phyloP scores from a whole-genome alignment of 257 asterid species.

The Solanum chilense region DNA sequence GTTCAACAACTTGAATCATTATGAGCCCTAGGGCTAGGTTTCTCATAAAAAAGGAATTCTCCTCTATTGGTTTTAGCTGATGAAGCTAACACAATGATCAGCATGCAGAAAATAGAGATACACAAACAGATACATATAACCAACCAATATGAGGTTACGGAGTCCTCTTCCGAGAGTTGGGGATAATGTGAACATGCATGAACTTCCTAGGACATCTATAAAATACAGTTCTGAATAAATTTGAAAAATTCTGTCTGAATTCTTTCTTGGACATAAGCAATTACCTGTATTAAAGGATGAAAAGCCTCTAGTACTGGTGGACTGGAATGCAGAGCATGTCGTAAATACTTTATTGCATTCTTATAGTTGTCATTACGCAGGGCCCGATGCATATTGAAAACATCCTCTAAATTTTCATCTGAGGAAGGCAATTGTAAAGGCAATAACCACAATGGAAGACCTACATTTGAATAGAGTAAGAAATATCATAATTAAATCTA shows the following conservation, averaged over 20 bases:
- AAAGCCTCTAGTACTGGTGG: slow-evolving; percentile 67
- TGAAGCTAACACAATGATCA: neutral
- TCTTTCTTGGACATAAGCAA: neutral
- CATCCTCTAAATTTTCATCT: slow-evolving; percentile 47
- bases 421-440: slow-evolving; percentile 57
- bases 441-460: slow-evolving; percentile 72
- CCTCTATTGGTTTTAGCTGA: neutral
- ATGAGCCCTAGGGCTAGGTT: neutral
- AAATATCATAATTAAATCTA: neutral
- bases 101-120: neutral
- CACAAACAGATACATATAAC: neutral
- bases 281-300: slow-evolving; percentile 87
- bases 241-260: neutral
- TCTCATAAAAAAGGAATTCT: neutral
- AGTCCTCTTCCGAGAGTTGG: neutral
- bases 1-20: neutral
- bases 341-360: slow-evolving; percentile 49
- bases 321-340: slow-evolving; percentile 43
- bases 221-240: neutral
- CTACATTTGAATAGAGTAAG: slow-evolving; percentile 16
- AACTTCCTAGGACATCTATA: neutral
- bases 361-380: slow-evolving; percentile 39
- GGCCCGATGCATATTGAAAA: slow-evolving; percentile 26
- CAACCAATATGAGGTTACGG: neutral
- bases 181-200: neutral